Conservation (phyloP, 306 rosid species). For the Astragalus membranaceus region DNA sequence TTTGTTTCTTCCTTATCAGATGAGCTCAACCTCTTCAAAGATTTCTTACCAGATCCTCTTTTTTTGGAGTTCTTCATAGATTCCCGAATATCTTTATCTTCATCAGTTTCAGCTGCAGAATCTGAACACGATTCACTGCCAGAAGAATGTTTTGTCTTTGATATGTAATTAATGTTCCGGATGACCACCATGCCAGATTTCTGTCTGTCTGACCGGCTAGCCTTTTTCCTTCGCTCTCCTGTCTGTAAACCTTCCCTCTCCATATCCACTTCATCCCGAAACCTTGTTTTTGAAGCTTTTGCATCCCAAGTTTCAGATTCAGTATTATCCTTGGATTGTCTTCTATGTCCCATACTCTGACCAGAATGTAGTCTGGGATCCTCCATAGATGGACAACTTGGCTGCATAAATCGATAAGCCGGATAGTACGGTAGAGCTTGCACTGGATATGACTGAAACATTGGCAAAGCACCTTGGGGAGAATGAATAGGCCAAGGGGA, state of each 20-base stretch:
- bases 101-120: constrained; percentile 55
- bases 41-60: constrained; percentile 39
- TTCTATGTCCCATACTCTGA: constrained; percentile 44
- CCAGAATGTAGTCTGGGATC: constrained; percentile 44
- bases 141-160: constrained; percentile 52
- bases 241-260: constrained; percentile 41
- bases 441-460: constrained; percentile 65
- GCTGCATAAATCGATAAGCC: constrained; percentile 48
- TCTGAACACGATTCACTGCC: constrained; percentile 53
- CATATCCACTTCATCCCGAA: constrained; percentile 40
- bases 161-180: constrained; percentile 72
- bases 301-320: constrained; percentile 47
- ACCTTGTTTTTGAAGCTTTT: constrained; percentile 39
- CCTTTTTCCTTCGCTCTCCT: constrained; percentile 41
- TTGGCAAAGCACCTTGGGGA: constrained; percentile 56
- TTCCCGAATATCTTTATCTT: constrained; percentile 40
- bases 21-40: constrained; percentile 32
- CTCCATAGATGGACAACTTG: constrained; percentile 50
- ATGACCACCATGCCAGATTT: constrained; percentile 66
- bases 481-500: constrained; percentile 84
- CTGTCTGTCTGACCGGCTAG: constrained; percentile 45
- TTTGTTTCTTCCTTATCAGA: constrained; percentile 36
- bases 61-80: constrained; percentile 41
- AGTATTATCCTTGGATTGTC: constrained; percentile 66
- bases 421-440: constrained; percentile 84